These are phyloP conservation scores for Penicillium turbatum DNA, from an alignment of 495 filamentous ascomycete species.

Conservation along the genomic window DNA sequence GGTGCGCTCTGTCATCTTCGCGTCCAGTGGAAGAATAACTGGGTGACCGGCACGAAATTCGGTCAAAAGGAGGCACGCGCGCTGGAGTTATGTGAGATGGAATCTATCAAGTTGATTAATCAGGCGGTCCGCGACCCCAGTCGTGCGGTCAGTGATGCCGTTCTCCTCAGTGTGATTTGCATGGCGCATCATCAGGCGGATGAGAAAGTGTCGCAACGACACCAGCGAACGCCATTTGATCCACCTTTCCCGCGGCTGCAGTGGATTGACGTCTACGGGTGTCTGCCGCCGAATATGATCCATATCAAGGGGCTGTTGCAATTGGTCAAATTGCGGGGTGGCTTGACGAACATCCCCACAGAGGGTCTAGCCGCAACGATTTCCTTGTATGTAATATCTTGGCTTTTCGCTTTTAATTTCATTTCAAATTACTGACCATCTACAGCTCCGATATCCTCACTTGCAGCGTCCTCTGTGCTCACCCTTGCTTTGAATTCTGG, in stretches of 20 bases:
- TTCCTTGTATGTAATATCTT: slow-evolving; percentile 30
- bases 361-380: slow-evolving; percentile 32
- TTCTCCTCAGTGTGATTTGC: slow-evolving; percentile 39
- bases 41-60: slow-evolving; percentile 21
- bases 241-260: slow-evolving; percentile 39
- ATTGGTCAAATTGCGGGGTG: slow-evolving; percentile 36
- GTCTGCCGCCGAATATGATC: slow-evolving; percentile 34
- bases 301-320: slow-evolving; percentile 37
- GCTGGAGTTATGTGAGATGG: slow-evolving; percentile 33
- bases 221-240: slow-evolving; percentile 29
- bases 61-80: slow-evolving; percentile 24
- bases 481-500: slow-evolving; percentile 35
- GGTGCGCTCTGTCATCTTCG: slow-evolving; percentile 40
- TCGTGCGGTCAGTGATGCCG: slow-evolving; percentile 33
- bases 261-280: slow-evolving; percentile 42
- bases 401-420: not conserved
- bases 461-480: slow-evolving; percentile 23
- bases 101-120: slow-evolving; percentile 37
- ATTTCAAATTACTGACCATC: not conserved
- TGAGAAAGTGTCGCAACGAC: slow-evolving; percentile 6
- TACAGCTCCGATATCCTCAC: slow-evolving; percentile 38
- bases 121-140: slow-evolving; percentile 29
- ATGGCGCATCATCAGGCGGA: slow-evolving; percentile 40
- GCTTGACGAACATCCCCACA: slow-evolving; percentile 30
- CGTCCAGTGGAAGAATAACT: slow-evolving; percentile 33